Evolutionary conservation across 169 alveolate genomes (phyloP).

Genomic region (Babesia ovata): DNA sequence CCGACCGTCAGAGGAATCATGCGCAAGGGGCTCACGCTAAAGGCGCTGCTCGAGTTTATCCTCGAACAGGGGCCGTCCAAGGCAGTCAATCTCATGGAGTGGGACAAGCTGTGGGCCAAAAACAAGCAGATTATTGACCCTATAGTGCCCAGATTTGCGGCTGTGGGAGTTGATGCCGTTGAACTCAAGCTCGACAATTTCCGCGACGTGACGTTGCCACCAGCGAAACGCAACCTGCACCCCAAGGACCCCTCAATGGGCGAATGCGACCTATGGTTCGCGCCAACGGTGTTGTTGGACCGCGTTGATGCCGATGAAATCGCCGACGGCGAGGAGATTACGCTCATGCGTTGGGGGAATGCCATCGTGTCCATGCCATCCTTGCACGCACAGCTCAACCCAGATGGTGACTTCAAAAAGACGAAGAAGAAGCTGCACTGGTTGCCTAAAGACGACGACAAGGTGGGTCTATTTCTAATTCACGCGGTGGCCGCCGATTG

Average conservation of each 20-base stretch:
- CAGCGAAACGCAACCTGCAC: slow-evolving; percentile 85
- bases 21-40: slow-evolving; percentile 96
- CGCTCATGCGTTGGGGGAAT: slow-evolving; percentile 97
- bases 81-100: slow-evolving; percentile 96
- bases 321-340: slow-evolving; percentile 91
- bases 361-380: slow-evolving; percentile 81
- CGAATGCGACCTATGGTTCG: slow-evolving; percentile 77
- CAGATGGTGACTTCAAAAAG: slow-evolving; percentile 88
- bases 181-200: slow-evolving; percentile 62
- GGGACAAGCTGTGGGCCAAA: slow-evolving; percentile 99
- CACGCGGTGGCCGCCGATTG: not conserved
- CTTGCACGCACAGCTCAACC: slow-evolving; percentile 81
- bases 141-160: slow-evolving; percentile 92
- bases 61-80: slow-evolving; percentile 97
- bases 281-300: slow-evolving; percentile 83
- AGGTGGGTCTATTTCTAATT: slow-evolving; percentile 23
- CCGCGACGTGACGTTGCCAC: slow-evolving; percentile 41
- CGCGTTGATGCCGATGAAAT: slow-evolving; percentile 90
- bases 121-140: slow-evolving; percentile 95
- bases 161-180: slow-evolving; percentile 79
- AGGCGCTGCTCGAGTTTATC: slow-evolving; percentile 95
- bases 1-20: slow-evolving; percentile 98
- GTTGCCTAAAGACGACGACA: slow-evolving; percentile 79
- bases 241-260: slow-evolving; percentile 93
- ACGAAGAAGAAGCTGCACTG: slow-evolving; percentile 93